phyloP scores from a whole-genome alignment of 106 monocot genomes.

The Phalaenopsis equestris region DNA sequence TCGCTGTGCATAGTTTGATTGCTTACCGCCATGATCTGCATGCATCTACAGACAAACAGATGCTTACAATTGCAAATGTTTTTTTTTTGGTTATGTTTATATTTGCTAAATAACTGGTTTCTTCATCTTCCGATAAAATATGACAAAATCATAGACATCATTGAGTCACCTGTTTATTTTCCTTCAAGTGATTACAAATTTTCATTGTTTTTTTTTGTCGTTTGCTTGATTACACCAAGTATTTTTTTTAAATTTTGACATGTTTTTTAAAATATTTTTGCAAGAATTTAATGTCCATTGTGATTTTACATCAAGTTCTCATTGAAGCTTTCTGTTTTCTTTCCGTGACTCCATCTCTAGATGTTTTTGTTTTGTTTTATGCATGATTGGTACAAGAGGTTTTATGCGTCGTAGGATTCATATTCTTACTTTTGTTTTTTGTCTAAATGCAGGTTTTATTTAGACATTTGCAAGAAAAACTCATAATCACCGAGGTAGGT shows the following conservation, averaged over 20 bases:
- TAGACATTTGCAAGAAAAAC: slow-evolving; percentile 87
- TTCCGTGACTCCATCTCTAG: not conserved
- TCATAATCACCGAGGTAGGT: slow-evolving; percentile 75
- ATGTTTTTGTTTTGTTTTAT: not conserved
- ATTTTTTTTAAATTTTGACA: too few species aligned
- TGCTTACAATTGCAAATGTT: too few species aligned
- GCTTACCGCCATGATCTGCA: too few species aligned
- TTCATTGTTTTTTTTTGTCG: too few species aligned
- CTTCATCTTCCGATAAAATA: not conserved
- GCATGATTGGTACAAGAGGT: slow-evolving; percentile 1
- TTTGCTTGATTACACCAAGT: too few species aligned
- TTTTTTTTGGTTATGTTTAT: too few species aligned
- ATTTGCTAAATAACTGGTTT: too few species aligned
- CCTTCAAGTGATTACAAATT: too few species aligned
- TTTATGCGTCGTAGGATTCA: not conserved
- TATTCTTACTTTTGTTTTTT: not conserved
- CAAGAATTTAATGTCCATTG: too few species aligned
- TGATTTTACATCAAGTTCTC: not conserved
- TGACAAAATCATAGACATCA: not conserved
- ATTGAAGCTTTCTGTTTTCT: not conserved
- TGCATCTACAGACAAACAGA: too few species aligned
- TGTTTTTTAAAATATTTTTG: too few species aligned
- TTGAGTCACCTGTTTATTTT: not conserved
- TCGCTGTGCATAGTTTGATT: too few species aligned
- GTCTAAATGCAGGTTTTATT: slow-evolving; percentile 67